phyloP scores from a whole-genome alignment of 176 grass and related monocot species.

The Musa acuminata region DNA sequence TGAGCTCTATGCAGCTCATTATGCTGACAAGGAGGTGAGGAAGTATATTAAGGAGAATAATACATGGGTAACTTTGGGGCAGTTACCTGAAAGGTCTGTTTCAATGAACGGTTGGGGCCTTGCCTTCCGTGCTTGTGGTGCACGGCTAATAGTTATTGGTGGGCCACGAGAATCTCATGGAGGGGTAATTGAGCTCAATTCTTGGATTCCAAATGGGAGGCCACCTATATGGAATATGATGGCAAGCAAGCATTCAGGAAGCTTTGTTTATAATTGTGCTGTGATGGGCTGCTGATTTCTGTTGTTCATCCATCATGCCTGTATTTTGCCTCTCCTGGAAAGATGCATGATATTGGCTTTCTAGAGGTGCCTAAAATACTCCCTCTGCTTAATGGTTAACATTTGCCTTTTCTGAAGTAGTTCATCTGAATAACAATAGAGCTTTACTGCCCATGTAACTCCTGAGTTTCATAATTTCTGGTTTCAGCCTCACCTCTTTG shows the following conservation, averaged over 20 bases:
- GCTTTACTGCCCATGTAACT: slow-evolving; percentile 36
- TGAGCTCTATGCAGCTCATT: slow-evolving; percentile 79
- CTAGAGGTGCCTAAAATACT: slow-evolving; percentile 1
- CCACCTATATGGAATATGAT: slow-evolving; percentile 63
- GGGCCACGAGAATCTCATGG: slow-evolving; percentile 54
- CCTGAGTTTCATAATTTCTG: slow-evolving; percentile 47
- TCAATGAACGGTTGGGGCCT: slow-evolving; percentile 42
- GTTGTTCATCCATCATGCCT: slow-evolving; percentile 41
- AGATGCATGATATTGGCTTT: background rate
- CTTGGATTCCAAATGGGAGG: slow-evolving; percentile 51
- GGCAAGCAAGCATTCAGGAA: slow-evolving; percentile 60
- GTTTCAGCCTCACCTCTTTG: slow-evolving; percentile 45
- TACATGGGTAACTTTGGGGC: no score
- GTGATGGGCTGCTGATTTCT: slow-evolving; percentile 85
- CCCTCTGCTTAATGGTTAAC: slow-evolving; percentile 21
- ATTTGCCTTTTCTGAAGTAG: slow-evolving; percentile 24
- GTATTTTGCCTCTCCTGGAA: slow-evolving; percentile 21
- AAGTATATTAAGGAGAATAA: slow-evolving; percentile 41
- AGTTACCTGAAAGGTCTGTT: no score
- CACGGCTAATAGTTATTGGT: slow-evolving; percentile 73
- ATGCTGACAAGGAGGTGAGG: slow-evolving; percentile 62
- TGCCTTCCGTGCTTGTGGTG: slow-evolving; percentile 83
- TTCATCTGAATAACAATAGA: slow-evolving; percentile 41
- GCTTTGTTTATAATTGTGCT: slow-evolving; percentile 92
- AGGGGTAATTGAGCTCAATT: slow-evolving; percentile 82